Base-by-base conservation (phyloP, 2,329 filamentous ascomycete genomes). In the Sporothrix pseudoabietina region DNA sequence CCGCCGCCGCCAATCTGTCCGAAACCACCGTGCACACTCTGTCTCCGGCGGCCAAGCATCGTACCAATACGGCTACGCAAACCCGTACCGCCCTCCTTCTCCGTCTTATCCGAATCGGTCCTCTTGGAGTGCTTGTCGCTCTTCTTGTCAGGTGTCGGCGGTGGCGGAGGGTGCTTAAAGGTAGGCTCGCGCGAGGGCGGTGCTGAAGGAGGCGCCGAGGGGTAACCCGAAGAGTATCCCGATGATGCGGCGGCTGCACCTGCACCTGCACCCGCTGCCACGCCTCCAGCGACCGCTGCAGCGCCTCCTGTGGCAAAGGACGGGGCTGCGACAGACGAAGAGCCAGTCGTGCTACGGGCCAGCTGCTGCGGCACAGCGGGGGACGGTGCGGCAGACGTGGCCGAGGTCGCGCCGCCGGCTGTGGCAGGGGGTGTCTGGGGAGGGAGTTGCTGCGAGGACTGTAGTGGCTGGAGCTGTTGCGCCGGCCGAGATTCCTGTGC, bases 31-130 rank as follows among this genome's bases (percentile, higher is more conserved):
- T 92, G 85, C 72, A 92, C 84, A 80, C 90, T 92, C 80, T 92
- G 89, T 54, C 90, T 85, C 74, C 89, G 84, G 30, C 89, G 85
- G 39, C 88, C 87, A 61, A 93, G 86, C 83, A 93, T 90, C 14
- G 91, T 93, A 19, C 91, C 91, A 71, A 93, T 85, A 72, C 90
- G 87, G 77, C 87, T 88, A 65, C 89, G 85, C 57, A 90, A 78
- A 9, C 52, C 52, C 47, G 16, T 52, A 22, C 14, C 4, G 14
- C 14, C 14, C 77, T 87, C 89, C 30, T 69, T 66, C 32, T 73
- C 72, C 1, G 30, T 12, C 30, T 54, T 69, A 0, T 54, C 66
- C 12, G 65, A 16, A 1, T 63, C 32, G 19, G 41, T 3, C 39
- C 26, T 65, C 61, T 44, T 41, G 8, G 19, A 16, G 44, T 35